Conservation (phyloP, 2,329 filamentous ascomycete species). For the Nemania abortiva region DNA sequence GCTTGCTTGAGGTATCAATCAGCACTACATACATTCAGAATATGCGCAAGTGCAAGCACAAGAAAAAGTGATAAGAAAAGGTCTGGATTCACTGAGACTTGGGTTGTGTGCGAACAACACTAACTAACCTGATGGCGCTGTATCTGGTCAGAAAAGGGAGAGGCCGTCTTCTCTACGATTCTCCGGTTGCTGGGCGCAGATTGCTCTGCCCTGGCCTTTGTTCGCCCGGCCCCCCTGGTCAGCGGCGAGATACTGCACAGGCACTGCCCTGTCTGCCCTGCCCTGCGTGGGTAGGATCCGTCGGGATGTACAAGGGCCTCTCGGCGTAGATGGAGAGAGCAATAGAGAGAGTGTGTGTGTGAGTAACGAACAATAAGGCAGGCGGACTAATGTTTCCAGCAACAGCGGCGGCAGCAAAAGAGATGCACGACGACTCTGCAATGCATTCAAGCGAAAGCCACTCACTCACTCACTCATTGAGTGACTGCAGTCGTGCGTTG, state of each 20-base stretch:
- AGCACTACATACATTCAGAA: conserved; percentile 6
- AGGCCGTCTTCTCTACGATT: conserved; percentile 34
- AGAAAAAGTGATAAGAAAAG: conserved; percentile 12
- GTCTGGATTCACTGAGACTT: conserved; percentile 2
- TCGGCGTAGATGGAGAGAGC: conserved; percentile 23
- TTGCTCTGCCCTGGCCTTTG: conserved; percentile 29
- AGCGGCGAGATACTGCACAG: conserved; percentile 34
- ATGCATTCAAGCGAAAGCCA: conserved; percentile 17
- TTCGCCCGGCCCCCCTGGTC: conserved; percentile 30
- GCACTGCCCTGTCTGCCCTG: conserved; percentile 30
- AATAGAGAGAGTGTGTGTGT: neutral
- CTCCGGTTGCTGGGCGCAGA: conserved; percentile 36
- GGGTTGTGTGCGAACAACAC: conserved; percentile 15
- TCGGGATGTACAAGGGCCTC: conserved; percentile 23
- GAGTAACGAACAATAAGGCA: conserved; percentile 12
- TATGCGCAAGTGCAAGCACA: conserved; percentile 9
- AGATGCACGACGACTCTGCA: conserved; percentile 25
- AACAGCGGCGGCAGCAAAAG: conserved; percentile 15
- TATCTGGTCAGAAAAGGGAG: conserved; percentile 33
- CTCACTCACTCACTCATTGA: conserved; percentile 7
- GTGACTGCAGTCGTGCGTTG: conserved; percentile 8
- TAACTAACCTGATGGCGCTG: conserved; percentile 23
- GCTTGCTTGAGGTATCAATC: conserved; percentile 18
- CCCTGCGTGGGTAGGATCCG: conserved; percentile 36
- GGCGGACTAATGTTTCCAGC: conserved; percentile 9